Conservation (phyloP, 805 yeast species). For the Schwanniomyces sp. region DNA sequence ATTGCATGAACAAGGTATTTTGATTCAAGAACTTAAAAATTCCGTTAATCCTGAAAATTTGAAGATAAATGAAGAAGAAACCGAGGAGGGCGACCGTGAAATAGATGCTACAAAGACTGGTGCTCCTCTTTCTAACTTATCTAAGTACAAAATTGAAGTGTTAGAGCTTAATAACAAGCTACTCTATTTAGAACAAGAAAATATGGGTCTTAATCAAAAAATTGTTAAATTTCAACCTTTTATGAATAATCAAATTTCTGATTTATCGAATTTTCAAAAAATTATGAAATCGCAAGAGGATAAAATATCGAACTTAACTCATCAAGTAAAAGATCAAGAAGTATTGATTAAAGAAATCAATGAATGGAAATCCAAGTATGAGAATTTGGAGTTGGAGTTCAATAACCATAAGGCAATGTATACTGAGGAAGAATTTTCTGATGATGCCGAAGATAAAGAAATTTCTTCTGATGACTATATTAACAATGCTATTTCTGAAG, state of each 20-base stretch:
- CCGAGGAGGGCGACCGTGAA: not conserved
- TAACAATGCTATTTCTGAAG: constrained; percentile 21
- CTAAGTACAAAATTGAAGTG: constrained; percentile 42
- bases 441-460: constrained; percentile 19
- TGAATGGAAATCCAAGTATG: constrained; percentile 48
- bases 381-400: constrained; percentile 44
- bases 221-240: constrained; percentile 50
- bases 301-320: constrained; percentile 40
- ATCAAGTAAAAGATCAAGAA: constrained; percentile 44
- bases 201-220: constrained; percentile 39
- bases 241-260: constrained; percentile 52
- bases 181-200: constrained; percentile 47
- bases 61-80: constrained; percentile 19
- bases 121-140: constrained; percentile 28
- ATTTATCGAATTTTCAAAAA: constrained; percentile 52
- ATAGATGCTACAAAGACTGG: constrained; percentile 6
- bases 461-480: constrained; percentile 12
- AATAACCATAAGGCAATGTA: constrained; percentile 37
- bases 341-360: constrained; percentile 44
- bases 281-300: constrained; percentile 54
- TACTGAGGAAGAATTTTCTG: constrained; percentile 30
- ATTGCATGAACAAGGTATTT: constrained; percentile 27
- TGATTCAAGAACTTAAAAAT: constrained; percentile 31
- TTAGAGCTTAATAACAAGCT: constrained; percentile 45
- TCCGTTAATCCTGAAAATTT: constrained; percentile 24